Evolutionary conservation across 23 red algal species (phyloP).

Genomic region (Chondrus crispus): DNA sequence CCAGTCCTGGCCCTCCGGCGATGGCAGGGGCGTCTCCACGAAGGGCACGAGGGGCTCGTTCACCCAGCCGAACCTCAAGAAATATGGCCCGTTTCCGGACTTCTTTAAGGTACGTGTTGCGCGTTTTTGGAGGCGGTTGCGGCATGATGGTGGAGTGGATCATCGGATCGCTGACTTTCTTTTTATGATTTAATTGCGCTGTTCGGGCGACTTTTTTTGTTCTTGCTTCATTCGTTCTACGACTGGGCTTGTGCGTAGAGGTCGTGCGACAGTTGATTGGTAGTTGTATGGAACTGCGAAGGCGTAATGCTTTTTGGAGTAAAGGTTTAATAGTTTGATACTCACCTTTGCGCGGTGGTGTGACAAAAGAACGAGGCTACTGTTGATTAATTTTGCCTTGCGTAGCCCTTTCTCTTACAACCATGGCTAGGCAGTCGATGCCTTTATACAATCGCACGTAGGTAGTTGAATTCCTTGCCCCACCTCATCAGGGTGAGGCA

Average conservation of each 20-base stretch:
- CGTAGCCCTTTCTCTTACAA: no score
- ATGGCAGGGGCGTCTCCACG: conserved; percentile 26
- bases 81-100: conserved; percentile 73
- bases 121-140: not conserved
- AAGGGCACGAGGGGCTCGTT: conserved; percentile 55
- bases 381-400: no score
- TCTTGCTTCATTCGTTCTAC: not conserved
- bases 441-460: no score
- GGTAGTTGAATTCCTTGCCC: no score
- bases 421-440: no score
- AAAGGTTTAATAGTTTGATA: no score
- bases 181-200: no score
- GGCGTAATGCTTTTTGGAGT: no score
- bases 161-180: not conserved
- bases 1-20: conserved; percentile 53
- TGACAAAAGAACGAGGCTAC: no score
- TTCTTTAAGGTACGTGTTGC: conserved; percentile 62
- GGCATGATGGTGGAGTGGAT: not conserved
- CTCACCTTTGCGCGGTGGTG: no score
- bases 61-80: conserved; percentile 30
- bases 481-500: no score
- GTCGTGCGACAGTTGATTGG: conserved; percentile 33
- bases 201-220: not conserved
- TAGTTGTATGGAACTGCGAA: no score
- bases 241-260: not conserved